Conservation (phyloP, 192 early-diverging fungal genomes). For the Geosiphon pyriformis region DNA sequence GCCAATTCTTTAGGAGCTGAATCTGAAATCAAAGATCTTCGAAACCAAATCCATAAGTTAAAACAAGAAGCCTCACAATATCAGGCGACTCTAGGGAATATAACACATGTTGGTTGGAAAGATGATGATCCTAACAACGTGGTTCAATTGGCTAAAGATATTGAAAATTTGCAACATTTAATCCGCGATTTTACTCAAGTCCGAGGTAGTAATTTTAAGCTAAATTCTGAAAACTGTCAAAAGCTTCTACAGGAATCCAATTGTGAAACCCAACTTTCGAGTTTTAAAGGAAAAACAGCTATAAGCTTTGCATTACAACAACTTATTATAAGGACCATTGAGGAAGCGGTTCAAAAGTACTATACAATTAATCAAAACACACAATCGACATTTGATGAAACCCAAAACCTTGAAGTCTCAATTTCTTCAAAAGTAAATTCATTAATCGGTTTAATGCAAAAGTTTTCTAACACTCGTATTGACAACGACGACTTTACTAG, state of each 20-base stretch:
- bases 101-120: background rate
- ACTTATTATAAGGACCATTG: background rate
- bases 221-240: background rate
- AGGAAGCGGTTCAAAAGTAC: background rate
- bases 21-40: background rate
- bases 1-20: too few species aligned
- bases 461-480: background rate
- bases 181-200: background rate
- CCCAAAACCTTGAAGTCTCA: background rate
- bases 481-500: background rate
- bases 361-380: background rate
- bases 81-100: slow-evolving; percentile 8
- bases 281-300: background rate
- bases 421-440: background rate
- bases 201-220: background rate
- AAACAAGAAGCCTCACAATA: slow-evolving; percentile 7
- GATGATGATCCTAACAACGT: background rate
- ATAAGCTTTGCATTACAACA: background rate
- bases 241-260: background rate
- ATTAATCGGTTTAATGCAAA: background rate
- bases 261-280: background rate
- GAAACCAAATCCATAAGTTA: background rate
- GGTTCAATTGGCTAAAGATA: background rate
- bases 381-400: background rate
- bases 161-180: background rate